These are phyloP conservation scores for Austroboletus novae-zelandiae DNA, from an alignment of 1,284 basidiomycete genomes.

Conservation along the genomic window DNA sequence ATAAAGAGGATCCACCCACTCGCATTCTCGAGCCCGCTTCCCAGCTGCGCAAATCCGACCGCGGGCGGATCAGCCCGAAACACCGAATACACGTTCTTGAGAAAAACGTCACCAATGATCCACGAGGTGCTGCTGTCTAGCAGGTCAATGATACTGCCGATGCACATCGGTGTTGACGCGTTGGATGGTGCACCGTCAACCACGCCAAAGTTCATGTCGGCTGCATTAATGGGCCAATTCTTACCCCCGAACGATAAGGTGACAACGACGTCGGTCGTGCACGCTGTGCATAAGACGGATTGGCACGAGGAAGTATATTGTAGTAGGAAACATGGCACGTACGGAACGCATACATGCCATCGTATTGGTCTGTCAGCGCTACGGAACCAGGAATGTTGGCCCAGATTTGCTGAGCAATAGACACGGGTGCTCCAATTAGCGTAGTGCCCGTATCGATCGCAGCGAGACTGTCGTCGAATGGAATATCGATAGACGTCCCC, in stretches of 20 bases:
- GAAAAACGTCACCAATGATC: constrained; percentile 67
- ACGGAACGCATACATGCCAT: constrained; percentile 67
- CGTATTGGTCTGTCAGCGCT: constrained; percentile 34
- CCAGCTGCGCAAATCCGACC: constrained; percentile 45
- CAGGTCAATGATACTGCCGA: constrained; percentile 62
- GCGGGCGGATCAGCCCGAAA: constrained; percentile 43
- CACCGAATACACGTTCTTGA: constrained; percentile 55
- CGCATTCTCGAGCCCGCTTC: background rate
- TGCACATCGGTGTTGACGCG: constrained; percentile 35
- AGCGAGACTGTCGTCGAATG: constrained; percentile 40
- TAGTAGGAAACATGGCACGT: constrained; percentile 20
- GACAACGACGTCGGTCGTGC: constrained; percentile 44
- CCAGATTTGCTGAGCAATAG: constrained; percentile 54
- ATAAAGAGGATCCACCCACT: background rate
- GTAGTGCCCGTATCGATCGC: constrained; percentile 77
- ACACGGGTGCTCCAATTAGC: constrained; percentile 60
- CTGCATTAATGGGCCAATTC: constrained; percentile 61
- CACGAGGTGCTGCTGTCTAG: constrained; percentile 34
- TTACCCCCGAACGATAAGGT: constrained; percentile 73
- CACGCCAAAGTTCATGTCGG: constrained; percentile 78
- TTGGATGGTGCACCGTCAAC: constrained; percentile 14
- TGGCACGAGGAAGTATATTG: background rate
- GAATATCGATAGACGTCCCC: constrained; percentile 45
- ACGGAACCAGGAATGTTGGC: constrained; percentile 47
- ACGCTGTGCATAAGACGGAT: constrained; percentile 43